These are phyloP conservation scores for Bruguiera hainesii DNA, from an alignment of 441 rosid species.

Conservation along the genomic window DNA sequence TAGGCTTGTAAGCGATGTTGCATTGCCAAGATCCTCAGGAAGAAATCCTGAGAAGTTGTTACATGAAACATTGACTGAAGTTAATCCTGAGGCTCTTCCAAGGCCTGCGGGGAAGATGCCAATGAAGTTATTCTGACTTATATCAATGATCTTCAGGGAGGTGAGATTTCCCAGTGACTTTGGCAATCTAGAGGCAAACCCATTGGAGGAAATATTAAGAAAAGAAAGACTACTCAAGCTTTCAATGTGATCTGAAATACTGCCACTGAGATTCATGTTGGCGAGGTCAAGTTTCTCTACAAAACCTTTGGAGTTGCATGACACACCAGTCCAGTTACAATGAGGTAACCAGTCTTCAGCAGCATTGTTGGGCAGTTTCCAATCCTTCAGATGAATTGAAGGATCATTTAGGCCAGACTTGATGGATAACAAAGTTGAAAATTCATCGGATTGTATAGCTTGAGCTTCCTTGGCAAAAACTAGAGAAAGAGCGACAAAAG, in stretches of 20 bases:
- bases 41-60: conserved; percentile 80
- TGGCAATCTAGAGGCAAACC: conserved; percentile 54
- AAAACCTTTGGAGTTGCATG: conserved; percentile 56
- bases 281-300: conserved; percentile 69
- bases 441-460: conserved; percentile 31
- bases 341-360: conserved; percentile 26
- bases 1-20: conserved; percentile 53
- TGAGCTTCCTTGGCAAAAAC: conserved; percentile 40
- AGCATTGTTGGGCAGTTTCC: conserved; percentile 34
- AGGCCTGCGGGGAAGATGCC: conserved; percentile 77
- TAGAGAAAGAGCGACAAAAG: conserved; percentile 43
- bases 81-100: conserved; percentile 61
- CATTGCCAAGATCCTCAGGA: conserved; percentile 81
- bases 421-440: conserved; percentile 47
- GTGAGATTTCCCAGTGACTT: conserved; percentile 55
- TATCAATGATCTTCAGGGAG: conserved; percentile 52
- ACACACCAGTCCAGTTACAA: conserved; percentile 80
- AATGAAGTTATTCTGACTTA: conserved; percentile 66
- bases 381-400: conserved; percentile 46
- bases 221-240: conserved; percentile 38
- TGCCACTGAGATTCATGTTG: conserved; percentile 77
- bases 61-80: conserved; percentile 73
- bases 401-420: conserved; percentile 65
- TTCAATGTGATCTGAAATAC: conserved; percentile 52
- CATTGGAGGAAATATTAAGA: conserved; percentile 57